Conservation (phyloP, 1,284 basidiomycete species). For the Cutaneotrichosporon daszewskae region DNA sequence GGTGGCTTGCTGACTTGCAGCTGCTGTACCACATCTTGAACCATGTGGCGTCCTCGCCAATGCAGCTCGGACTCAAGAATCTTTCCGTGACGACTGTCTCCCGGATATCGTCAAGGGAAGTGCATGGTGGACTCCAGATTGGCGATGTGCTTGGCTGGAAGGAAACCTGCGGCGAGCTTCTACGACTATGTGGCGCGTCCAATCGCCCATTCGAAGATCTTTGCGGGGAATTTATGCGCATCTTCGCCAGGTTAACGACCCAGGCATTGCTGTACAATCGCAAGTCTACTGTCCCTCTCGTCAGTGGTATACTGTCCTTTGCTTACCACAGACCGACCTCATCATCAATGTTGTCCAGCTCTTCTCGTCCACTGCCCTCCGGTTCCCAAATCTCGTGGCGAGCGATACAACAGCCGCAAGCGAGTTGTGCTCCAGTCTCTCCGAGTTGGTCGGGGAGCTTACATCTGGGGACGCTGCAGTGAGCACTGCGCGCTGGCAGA, state of each 20-base stretch:
- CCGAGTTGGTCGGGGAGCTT: too few relatives aligned
- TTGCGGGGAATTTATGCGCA: background rate
- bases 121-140: too few relatives aligned
- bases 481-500: too few relatives aligned
- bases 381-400: constrained; percentile 17
- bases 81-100: too few relatives aligned
- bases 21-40: constrained; percentile 35
- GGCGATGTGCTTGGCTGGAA: too few relatives aligned
- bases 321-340: background rate
- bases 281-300: too few relatives aligned
- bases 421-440: too few relatives aligned
- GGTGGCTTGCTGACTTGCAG: constrained; percentile 6
- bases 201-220: constrained; percentile 12
- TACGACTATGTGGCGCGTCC: constrained; percentile 19
- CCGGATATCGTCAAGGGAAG: too few relatives aligned
- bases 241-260: background rate
- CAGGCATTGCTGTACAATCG: too few relatives aligned
- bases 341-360: constrained; percentile 16
- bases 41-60: constrained; percentile 19
- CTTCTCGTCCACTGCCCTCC: constrained; percentile 13
- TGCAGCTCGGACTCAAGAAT: constrained; percentile 9
- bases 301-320: background rate
- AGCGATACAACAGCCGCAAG: too few relatives aligned
- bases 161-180: constrained; percentile 1
- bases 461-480: too few relatives aligned